Evolutionary conservation across 345 rosid species (phyloP).

Genomic region (Boechera divaricarpa): DNA sequence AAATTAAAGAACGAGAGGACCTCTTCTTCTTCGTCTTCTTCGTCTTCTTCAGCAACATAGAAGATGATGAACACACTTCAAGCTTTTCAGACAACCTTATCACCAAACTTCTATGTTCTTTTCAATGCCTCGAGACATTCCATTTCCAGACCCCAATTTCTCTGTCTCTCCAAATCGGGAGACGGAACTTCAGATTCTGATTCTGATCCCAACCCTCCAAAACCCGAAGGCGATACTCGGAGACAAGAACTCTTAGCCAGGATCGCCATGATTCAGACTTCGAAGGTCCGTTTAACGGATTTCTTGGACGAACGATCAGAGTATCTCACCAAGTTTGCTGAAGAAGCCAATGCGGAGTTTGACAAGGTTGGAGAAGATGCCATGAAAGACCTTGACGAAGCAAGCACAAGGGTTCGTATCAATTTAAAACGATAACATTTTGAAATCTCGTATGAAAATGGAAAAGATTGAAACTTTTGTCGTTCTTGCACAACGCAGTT

Average conservation of each 20-base stretch:
- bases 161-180: slow-evolving; percentile 34
- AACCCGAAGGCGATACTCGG: slow-evolving; percentile 69
- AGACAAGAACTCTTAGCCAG: slow-evolving; percentile 84
- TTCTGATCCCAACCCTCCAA: slow-evolving; percentile 47
- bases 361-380: slow-evolving; percentile 94
- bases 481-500: background rate
- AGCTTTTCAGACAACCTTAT: slow-evolving; percentile 42
- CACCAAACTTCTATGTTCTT: slow-evolving; percentile 38
- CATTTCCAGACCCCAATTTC: slow-evolving; percentile 33
- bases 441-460: background rate
- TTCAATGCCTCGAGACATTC: slow-evolving; percentile 37
- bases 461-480: slow-evolving; percentile 23
- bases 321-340: slow-evolving; percentile 78
- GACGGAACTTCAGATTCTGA: slow-evolving; percentile 39
- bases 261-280: slow-evolving; percentile 84
- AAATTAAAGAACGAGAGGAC: slow-evolving; percentile 31
- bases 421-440: background rate
- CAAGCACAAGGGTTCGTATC: slow-evolving; percentile 74
- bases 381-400: slow-evolving; percentile 83
- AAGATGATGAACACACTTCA: slow-evolving; percentile 43
- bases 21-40: slow-evolving; percentile 27
- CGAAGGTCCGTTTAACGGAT: slow-evolving; percentile 85
- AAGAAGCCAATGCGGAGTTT: slow-evolving; percentile 82
- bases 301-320: slow-evolving; percentile 81
- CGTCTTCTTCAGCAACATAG: slow-evolving; percentile 23